Conservation (phyloP, 2,329 filamentous ascomycete genomes). For the Talaromyces verruculosus region DNA sequence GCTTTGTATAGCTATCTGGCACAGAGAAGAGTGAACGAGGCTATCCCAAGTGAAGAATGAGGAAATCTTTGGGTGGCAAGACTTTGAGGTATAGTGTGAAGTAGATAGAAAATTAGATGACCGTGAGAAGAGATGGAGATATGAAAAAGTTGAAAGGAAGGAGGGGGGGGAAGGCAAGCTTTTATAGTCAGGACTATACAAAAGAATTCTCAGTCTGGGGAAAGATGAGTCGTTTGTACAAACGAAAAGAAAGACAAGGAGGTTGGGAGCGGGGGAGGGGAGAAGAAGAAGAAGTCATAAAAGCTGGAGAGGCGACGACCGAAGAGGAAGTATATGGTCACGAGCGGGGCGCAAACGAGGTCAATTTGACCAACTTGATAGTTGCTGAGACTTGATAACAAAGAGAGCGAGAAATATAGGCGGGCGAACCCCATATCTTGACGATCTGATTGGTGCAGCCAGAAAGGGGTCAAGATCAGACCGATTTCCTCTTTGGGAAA, state of each 20-base stretch:
- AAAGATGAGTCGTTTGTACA: not conserved
- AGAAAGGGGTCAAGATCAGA: constrained; percentile 10
- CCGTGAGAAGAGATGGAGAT: constrained; percentile 11
- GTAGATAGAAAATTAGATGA: constrained; percentile 11
- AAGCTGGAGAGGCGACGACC: constrained; percentile 8
- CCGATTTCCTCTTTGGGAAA: constrained; percentile 12
- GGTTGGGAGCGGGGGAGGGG: not conserved
- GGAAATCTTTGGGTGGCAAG: not conserved
- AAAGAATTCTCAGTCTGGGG: not conserved
- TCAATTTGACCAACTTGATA: constrained; percentile 1
- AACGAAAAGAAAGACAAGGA: not conserved
- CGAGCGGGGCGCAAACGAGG: constrained; percentile 8
- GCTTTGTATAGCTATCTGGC: constrained; percentile 12
- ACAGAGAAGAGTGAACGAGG: not conserved
- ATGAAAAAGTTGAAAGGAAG: not conserved
- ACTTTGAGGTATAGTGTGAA: not conserved
- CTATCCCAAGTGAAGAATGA: constrained; percentile 6
- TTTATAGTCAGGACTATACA: not conserved
- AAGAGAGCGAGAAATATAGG: not conserved
- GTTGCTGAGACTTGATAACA: not conserved
- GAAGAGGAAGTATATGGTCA: not conserved
- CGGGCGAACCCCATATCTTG: not conserved
- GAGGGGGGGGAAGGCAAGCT: not conserved
- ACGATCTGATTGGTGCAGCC: constrained; percentile 9
- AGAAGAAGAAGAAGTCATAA: not conserved